Evolutionary conservation across 148 eudicot genomes (phyloP), one percentile per base, ranked within the genome.

Genomic region (Nyssa sinensis): DNA sequence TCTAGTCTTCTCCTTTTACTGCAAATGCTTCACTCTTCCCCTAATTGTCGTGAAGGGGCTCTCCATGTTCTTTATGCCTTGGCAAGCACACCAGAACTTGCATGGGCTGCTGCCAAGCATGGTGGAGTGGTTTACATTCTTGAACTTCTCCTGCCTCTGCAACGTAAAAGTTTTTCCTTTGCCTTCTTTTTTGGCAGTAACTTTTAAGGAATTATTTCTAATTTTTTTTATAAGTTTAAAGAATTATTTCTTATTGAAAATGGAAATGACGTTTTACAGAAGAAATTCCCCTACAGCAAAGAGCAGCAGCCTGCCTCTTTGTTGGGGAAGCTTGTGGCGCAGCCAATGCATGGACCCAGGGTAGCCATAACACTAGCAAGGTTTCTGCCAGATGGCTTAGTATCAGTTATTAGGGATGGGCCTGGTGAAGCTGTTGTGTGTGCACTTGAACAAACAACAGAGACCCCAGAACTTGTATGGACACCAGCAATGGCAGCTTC

Each of bases 391-490:
- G 99, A 96, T 82, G 99, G 99, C 74, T 80, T 96, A 58, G 93
- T 96, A 63, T 93, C 99, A 59, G 77, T 85, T 44, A 88, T 96
- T 78, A 88, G 89, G 83, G 98, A 96, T 80, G 99, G 99, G 63
- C 99, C 99, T 79, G 99, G 99, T 78, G 99, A 96, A 91, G 90
- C 94, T 71, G 98, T 93, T 69, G 93, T 96, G 58, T 81, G 62
- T 77, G 91, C 90, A 69, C 90, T 96, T 74, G 99, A 96, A 70
- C 96, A 92, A 84, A 91, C 97, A 66, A 90, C 99, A 23, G 99
- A 96, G 86, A 96, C 99, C 35, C 99, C 99, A 69, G 99, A 96
- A 77, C 99, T 96, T 73, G 99, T 96, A 13, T 96, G 99, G 99
- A 96, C 99, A 44, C 93, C 99, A 30, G 99, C 99, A 73, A 96